Evolutionary conservation across 768 basidiomycete genomes (phyloP), one percentile per base, ranked within the genome.

Genomic region (Boletus vinaceobasis): DNA sequence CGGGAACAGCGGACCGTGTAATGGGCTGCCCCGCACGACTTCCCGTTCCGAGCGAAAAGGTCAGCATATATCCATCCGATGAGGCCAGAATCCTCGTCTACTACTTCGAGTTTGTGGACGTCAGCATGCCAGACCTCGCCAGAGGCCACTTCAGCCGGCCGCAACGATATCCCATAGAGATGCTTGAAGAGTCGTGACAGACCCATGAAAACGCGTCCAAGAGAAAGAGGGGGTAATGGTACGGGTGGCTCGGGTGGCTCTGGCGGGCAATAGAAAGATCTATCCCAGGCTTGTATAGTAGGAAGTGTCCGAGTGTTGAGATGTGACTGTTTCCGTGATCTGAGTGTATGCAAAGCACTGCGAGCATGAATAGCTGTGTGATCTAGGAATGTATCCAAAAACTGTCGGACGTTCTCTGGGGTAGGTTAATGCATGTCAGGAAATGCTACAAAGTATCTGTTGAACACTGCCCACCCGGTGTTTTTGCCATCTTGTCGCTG

Each of bases 41-140:
- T 99, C 11, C 91, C 92, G 31, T 77, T 74, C 40, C 97, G 77
- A 1, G 85, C 80, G 69, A 94, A 97, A 19, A 98, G 77, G 71
- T 99, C 97, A 10, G 91, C 87, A 66, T 95, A 99, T 68, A 99
- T 89, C 83, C 91, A 92, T 1, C 97, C 97, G 49, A 99, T 84
- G 26, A 90, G 70, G 0, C 94, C 95, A 59, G 81, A 82, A 14
- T 85, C 78, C 63, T 98, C 92, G 67, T 98, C 94, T 17, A 98
- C 79, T 3, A 99, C 96, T 65, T 95, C 89, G 27, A 99, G 75
- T 71, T 98, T 96, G 56, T 88, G 85, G 4, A 98, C 92, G 53
- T 92, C 86, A 0, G 78, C 53, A 65, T 94, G 87, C 95, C 96
- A 98, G 7, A 86, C 85, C 70, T 99, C 96, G 9, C 93, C 93